Conservation (phyloP, 805 yeast genomes). For the Lipomyces kockii region DNA sequence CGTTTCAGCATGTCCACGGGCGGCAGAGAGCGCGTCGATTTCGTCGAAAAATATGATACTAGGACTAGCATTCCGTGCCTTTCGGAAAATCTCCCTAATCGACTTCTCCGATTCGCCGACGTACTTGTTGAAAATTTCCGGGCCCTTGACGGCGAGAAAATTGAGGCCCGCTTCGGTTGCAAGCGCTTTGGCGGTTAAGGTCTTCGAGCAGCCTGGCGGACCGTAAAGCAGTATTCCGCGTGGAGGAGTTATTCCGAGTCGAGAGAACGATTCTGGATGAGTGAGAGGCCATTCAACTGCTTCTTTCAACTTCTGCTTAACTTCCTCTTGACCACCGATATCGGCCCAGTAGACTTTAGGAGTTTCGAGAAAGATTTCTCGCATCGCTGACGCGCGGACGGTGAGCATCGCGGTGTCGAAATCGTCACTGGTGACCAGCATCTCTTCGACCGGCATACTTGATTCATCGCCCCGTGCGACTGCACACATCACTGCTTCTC, state of each 20-base stretch:
- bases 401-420: slow-evolving; percentile 73
- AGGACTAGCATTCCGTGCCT: slow-evolving; percentile 94
- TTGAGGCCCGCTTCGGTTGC: slow-evolving; percentile 96
- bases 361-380: slow-evolving; percentile 87
- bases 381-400: slow-evolving; percentile 96
- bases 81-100: slow-evolving; percentile 88
- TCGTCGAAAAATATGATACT: slow-evolving; percentile 95
- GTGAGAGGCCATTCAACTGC: slow-evolving; percentile 91
- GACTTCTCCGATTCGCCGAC: slow-evolving; percentile 96
- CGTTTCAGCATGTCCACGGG: slow-evolving; percentile 62
- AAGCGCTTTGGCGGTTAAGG: slow-evolving; percentile 90
- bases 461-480: slow-evolving; percentile 63
- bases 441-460: slow-evolving; percentile 39
- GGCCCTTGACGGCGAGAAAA: slow-evolving; percentile 94
- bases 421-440: slow-evolving; percentile 60
- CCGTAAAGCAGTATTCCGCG: slow-evolving; percentile 93
- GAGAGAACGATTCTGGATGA: slow-evolving; percentile 74
- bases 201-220: slow-evolving; percentile 98
- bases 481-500: slow-evolving; percentile 87
- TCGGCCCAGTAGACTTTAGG: slow-evolving; percentile 94
- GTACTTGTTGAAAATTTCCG: slow-evolving; percentile 91
- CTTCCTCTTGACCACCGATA: slow-evolving; percentile 90
- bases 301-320: slow-evolving; percentile 81
- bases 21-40: slow-evolving; percentile 88
- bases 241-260: slow-evolving; percentile 86